A percentile compares a stretch with the other conserved stretches of the same genome.
Evolutionary conservation across 805 yeast species (phyloP).

Genomic region (Lipomyces lipofer): DNA sequence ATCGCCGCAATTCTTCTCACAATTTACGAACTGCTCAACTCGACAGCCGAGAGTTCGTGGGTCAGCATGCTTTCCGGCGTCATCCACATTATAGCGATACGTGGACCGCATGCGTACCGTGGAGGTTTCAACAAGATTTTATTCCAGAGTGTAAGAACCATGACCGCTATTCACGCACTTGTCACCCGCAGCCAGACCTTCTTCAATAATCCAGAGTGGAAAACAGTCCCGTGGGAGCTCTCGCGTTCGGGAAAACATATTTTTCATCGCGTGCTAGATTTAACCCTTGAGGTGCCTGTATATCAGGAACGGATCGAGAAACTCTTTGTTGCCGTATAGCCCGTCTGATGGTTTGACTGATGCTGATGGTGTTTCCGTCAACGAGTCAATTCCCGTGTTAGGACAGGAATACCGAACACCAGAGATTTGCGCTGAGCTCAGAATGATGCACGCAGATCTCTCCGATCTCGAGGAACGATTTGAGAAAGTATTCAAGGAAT

Average conservation of each 20-base stretch:
- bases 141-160: conserved; percentile 15
- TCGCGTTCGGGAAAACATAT: background rate
- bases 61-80: conserved; percentile 13
- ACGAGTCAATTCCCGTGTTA: no score
- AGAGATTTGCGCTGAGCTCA: conserved; percentile 3
- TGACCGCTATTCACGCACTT: conserved; percentile 6
- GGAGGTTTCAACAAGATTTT: conserved; percentile 5
- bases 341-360: no score
- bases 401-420: background rate
- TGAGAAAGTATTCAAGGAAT: conserved; percentile 5
- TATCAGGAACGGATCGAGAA: no score
- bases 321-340: no score
- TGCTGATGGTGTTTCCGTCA: no score
- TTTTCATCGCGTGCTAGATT: conserved; percentile 9
- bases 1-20: conserved; percentile 17
- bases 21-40: conserved; percentile 15
- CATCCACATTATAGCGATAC: conserved; percentile 10
- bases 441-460: background rate
- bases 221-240: conserved; percentile 12
- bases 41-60: no score
- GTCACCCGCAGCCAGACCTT: conserved; percentile 9
- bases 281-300: conserved; percentile 14
- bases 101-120: conserved; percentile 18
- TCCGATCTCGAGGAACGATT: background rate
- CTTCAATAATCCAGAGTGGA: conserved; percentile 20